phyloP scores from a whole-genome alignment of 768 basidiomycete genomes.

The Tylopilus vinaceipallidus region DNA sequence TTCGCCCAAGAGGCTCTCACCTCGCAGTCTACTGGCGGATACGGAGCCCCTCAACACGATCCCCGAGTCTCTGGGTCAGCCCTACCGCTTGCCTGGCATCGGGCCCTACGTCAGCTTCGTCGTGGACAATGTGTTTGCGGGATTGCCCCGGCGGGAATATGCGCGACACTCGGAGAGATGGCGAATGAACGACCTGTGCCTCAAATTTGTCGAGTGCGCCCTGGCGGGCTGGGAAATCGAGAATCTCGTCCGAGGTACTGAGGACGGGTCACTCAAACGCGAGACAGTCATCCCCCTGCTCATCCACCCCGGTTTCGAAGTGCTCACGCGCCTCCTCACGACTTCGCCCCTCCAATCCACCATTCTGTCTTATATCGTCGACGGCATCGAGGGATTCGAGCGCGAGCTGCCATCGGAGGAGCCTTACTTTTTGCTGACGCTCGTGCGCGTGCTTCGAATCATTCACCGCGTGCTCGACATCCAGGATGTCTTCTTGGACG shows the following conservation, averaged over 20 bases:
- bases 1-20: slow-evolving; percentile 68
- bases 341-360: slow-evolving; percentile 68
- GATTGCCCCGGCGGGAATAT: slow-evolving; percentile 74
- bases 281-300: slow-evolving; percentile 57
- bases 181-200: slow-evolving; percentile 80
- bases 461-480: slow-evolving; percentile 78
- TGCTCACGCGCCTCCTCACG: slow-evolving; percentile 77
- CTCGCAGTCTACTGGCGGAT: slow-evolving; percentile 58
- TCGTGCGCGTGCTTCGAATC: slow-evolving; percentile 80
- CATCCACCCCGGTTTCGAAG: slow-evolving; percentile 83
- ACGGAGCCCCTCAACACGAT: slow-evolving; percentile 68
- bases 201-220: slow-evolving; percentile 82
- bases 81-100: slow-evolving; percentile 77
- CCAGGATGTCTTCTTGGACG: slow-evolving; percentile 87
- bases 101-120: slow-evolving; percentile 84
- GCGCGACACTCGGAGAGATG: slow-evolving; percentile 74
- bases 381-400: slow-evolving; percentile 76
- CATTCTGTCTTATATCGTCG: slow-evolving; percentile 76
- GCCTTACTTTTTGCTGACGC: slow-evolving; percentile 68
- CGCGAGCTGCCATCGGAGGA: slow-evolving; percentile 67
- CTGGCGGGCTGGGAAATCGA: slow-evolving; percentile 82
- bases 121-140: slow-evolving; percentile 84
- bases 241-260: slow-evolving; percentile 55
- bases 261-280: slow-evolving; percentile 49
- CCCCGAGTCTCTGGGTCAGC: slow-evolving; percentile 76